Conservation (phyloP, 352 stramenopile species). For the Phytophthora syringae region DNA sequence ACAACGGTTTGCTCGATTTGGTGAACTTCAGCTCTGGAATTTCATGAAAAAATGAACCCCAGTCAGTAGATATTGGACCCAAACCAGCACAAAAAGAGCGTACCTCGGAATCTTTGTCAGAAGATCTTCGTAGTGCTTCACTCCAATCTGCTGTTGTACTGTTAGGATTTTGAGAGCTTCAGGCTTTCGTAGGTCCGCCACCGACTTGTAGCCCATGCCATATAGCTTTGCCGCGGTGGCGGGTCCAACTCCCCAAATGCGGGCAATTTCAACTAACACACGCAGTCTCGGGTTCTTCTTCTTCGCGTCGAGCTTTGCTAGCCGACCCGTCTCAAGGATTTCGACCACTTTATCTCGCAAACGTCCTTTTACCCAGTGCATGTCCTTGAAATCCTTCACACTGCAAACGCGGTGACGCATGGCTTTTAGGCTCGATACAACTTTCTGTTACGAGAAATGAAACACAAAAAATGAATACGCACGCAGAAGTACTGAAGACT, state of each 20-base stretch:
- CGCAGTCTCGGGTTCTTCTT: slow-evolving; percentile 64
- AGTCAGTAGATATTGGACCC: not conserved
- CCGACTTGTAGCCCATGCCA: slow-evolving; percentile 69
- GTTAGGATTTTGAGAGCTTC: slow-evolving; percentile 51
- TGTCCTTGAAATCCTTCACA: slow-evolving; percentile 63
- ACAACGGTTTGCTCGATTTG: slow-evolving; percentile 81
- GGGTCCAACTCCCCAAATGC: slow-evolving; percentile 83
- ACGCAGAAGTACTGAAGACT: too few relatives aligned
- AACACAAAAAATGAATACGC: not conserved
- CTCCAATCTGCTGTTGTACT: slow-evolving; percentile 75
- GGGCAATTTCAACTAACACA: slow-evolving; percentile 66
- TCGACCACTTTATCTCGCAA: slow-evolving; percentile 78
- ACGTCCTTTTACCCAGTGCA: slow-evolving; percentile 74
- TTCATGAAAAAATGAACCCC: not conserved
- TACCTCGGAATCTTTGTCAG: slow-evolving; percentile 76
- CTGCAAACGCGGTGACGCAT: slow-evolving; percentile 64
- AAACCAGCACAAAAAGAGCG: not conserved
- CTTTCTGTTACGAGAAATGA: slow-evolving; percentile 46
- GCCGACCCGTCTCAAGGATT: slow-evolving; percentile 73
- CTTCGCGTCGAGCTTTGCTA: slow-evolving; percentile 86
- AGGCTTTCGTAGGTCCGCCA: slow-evolving; percentile 58
- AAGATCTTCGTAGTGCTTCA: slow-evolving; percentile 86
- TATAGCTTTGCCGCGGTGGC: slow-evolving; percentile 81
- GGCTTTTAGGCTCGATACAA: slow-evolving; percentile 74
- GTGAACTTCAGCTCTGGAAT: slow-evolving; percentile 61